Base-by-base conservation (phyloP, 306 rosid species). In the Pachyrhizus erosus region DNA sequence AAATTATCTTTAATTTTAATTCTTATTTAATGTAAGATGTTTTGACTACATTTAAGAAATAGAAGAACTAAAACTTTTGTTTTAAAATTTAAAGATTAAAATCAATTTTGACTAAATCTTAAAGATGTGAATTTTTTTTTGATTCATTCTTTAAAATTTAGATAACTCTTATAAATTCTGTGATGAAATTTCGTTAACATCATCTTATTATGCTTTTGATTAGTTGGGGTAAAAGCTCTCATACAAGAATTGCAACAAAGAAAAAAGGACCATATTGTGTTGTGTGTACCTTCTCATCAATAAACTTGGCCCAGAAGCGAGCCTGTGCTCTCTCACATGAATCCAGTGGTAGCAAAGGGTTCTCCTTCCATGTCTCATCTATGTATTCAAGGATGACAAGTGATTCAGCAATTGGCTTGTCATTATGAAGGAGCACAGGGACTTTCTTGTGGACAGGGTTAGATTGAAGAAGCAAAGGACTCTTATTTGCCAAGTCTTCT, bases 401-500 rank as follows among this genome's bases (percentile, higher is more conserved):
- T 3, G 92, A 89, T 79, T 89, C 89, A 51, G 80, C 75, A 5
- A 89, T 15, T 2, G 90, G 55, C 2, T 69, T 65, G 31, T 75
- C 82, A 55, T 79, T 17, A 51, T 85, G 92, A 0, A 87, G 43
- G 5, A 87, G 67, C 18, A 87, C 89, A 0, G 92, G 90, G 0
- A 89, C 88, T 76, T 83, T 89, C 85, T 85, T 89, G 69, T 89
- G 74, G 15, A 83, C 83, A 66, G 88, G 92, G 79, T 89, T 89
- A 31, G 86, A 89, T 27, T 83, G 31, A 76, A 87, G 84, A 34
- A 89, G 90, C 17, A 85, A 42, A 24, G 73, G 21, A 58, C 92
- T 89, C 85, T 89, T 89, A 26, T 85, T 81, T 15, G 45, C 26
- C 7, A 87, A 74, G 82, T 89, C 76, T 54, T 87, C 89, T 83